Conservation (phyloP, 2,329 filamentous ascomycete species). For the Paecilomyces dactylethromorphus region DNA sequence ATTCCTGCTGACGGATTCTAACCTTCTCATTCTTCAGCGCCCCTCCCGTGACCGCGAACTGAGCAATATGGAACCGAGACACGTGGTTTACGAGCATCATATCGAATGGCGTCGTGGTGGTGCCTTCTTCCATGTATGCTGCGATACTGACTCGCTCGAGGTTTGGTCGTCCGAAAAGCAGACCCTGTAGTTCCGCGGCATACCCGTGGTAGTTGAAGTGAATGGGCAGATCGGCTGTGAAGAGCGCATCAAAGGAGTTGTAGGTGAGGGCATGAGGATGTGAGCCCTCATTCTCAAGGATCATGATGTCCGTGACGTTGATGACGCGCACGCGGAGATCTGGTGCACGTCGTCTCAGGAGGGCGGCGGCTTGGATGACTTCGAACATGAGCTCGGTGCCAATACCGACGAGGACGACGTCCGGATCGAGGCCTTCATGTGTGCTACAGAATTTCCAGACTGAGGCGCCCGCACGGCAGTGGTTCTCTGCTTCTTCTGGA, state of each 20-base stretch:
- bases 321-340: slow-evolving; percentile 53
- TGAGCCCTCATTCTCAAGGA: slow-evolving; percentile 47
- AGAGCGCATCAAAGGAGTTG: slow-evolving; percentile 49
- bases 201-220: slow-evolving; percentile 67
- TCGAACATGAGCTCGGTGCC: slow-evolving; percentile 62
- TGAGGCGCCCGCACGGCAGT: slow-evolving; percentile 54
- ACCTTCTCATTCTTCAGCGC: slow-evolving; percentile 45
- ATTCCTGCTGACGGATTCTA: slow-evolving; percentile 38
- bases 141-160: slow-evolving; percentile 50
- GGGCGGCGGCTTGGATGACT: slow-evolving; percentile 53
- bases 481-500: slow-evolving; percentile 52
- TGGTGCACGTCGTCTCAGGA: slow-evolving; percentile 47
- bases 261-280: slow-evolving; percentile 55
- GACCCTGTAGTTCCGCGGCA: slow-evolving; percentile 51
- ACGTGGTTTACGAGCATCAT: slow-evolving; percentile 62
- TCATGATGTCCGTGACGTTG: slow-evolving; percentile 62
- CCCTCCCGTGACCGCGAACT: slow-evolving; percentile 46
- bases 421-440: slow-evolving; percentile 49
- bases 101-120: slow-evolving; percentile 62
- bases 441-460: slow-evolving; percentile 58
- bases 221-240: slow-evolving; percentile 50
- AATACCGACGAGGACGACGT: slow-evolving; percentile 59
- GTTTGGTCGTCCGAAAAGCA: slow-evolving; percentile 53
- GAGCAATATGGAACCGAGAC: slow-evolving; percentile 54
- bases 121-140: slow-evolving; percentile 60